Conservation (phyloP, 2,329 filamentous ascomycete species). For the Colletotrichum chlorophyti region DNA sequence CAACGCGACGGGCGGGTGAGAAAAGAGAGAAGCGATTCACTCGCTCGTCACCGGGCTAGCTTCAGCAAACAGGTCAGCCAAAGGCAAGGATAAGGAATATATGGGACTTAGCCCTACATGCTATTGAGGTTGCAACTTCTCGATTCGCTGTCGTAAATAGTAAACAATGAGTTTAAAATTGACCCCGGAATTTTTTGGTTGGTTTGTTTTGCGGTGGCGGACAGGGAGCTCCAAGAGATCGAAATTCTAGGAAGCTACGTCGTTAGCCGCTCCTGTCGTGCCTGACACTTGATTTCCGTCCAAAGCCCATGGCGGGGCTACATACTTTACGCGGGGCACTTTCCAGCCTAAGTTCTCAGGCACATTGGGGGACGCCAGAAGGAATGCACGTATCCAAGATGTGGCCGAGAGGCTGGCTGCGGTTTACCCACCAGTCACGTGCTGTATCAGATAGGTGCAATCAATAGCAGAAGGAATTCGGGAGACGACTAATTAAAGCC, state of each 20-base stretch:
- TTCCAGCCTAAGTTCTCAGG: constrained; percentile 11
- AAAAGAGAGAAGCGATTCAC: constrained; percentile 17
- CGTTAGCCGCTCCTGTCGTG: constrained; percentile 22
- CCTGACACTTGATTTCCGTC: constrained; percentile 3
- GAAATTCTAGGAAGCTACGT: constrained; percentile 22
- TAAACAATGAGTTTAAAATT: neutral
- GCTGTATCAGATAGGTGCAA: no score
- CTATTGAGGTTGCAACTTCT: neutral
- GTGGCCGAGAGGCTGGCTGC: no score
- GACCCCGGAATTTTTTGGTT: neutral
- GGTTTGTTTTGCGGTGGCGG: neutral
- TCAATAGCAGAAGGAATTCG: no score
- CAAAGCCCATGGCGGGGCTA: constrained; percentile 24
- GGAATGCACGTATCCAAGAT: no score
- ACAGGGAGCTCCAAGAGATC: constrained; percentile 7
- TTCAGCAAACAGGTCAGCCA: constrained; percentile 7
- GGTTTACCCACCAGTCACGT: no score
- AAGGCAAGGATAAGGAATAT: neutral
- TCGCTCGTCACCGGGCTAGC: neutral
- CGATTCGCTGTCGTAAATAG: neutral
- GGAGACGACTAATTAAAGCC: no score
- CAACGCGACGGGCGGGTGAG: neutral
- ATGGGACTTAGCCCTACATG: neutral
- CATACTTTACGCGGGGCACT: constrained; percentile 28
- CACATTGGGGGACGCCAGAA: no score